Base-by-base conservation (phyloP, 257 asterid species). In the Solanum dulcamara region DNA sequence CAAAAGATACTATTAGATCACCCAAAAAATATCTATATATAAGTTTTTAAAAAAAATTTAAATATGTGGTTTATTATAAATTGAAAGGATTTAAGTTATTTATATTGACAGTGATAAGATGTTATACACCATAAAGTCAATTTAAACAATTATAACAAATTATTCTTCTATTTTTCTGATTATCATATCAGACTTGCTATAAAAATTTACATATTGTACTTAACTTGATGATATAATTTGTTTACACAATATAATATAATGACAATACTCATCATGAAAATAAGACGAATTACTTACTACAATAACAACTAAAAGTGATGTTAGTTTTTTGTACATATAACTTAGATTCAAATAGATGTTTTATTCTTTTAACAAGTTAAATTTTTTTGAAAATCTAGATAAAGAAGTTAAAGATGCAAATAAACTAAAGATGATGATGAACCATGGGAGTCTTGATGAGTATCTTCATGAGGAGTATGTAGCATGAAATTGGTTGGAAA, bases 401-500 rank as follows among this genome's bases (percentile, higher is more conserved):
- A 33, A 67, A 33, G 15, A 33, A 20, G 11, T 11, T 62, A 37
- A 22, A 38, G 44, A 71, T 10, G 7, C 4, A 81, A 42, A 81
- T 22, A 24, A 35, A 60, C 44, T 7, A 20, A n/a, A 30, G 18
- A 18, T n/a, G 67, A 67, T 72, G 57, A 86, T 14, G 46, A 38
- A 89, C 91, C 90, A 28, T 86, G 89, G 42, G 83, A 89, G 46
- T 90, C 90, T 55, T 90, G 91, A 72, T 85, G 86, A 68, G 84
- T 85, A 26, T 85, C 89, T 48, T 93, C 91, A 83, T 92, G 94
- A 66, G 94, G 81, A 83, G 91, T 88, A 89, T 93, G 98, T 68
- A 92, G 89, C 97, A 95, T 90, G 87, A 91, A 94, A 90, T 93
- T 93, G 81, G 97, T 38, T 84, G 92, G 96, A 88, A 91, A 93